Conservation (phyloP, 805 yeast species). For the Candida caryicola region DNA sequence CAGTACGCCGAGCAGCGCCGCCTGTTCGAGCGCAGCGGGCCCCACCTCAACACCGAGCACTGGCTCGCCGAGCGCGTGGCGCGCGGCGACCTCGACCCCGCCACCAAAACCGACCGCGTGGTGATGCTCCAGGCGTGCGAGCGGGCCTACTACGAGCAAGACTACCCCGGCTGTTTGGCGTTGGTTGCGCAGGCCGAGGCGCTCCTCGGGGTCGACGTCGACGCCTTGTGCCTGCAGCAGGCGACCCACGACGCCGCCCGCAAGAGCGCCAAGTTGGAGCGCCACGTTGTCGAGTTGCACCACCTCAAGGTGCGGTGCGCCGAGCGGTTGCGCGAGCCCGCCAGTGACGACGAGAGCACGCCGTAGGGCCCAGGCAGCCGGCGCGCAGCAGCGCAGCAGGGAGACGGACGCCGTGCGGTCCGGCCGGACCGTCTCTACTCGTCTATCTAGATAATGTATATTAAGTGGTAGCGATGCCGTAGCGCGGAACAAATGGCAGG, state of each 20-base stretch:
- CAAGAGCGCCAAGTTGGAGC: slow-evolving; percentile 39
- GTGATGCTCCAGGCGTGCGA: slow-evolving; percentile 60
- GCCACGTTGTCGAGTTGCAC: slow-evolving; percentile 51
- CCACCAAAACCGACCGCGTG: slow-evolving; percentile 52
- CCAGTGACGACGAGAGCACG: no score
- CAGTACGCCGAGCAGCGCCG: slow-evolving; percentile 52
- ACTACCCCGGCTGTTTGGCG: slow-evolving; percentile 50
- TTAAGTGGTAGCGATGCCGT: no score
- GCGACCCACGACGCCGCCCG: slow-evolving; percentile 15
- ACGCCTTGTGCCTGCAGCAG: slow-evolving; percentile 13
- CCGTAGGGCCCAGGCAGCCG: no score
- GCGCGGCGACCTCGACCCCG: slow-evolving; percentile 25
- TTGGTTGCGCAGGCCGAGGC: slow-evolving; percentile 24
- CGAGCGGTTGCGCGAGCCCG: neutral
- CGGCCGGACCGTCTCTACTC: no score
- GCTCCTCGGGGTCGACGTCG: slow-evolving; percentile 24
- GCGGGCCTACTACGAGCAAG: slow-evolving; percentile 53
- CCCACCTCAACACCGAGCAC: slow-evolving; percentile 46
- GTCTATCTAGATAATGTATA: no score
- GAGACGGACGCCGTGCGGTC: no score
- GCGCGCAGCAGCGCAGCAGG: no score
- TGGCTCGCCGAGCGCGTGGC: slow-evolving; percentile 37
- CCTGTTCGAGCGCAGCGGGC: slow-evolving; percentile 55
- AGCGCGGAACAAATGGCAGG: no score
- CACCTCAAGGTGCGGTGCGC: slow-evolving; percentile 37